Evolutionary conservation across 352 stramenopile genomes (phyloP).

Genomic region (Phytophthora ohioensis): DNA sequence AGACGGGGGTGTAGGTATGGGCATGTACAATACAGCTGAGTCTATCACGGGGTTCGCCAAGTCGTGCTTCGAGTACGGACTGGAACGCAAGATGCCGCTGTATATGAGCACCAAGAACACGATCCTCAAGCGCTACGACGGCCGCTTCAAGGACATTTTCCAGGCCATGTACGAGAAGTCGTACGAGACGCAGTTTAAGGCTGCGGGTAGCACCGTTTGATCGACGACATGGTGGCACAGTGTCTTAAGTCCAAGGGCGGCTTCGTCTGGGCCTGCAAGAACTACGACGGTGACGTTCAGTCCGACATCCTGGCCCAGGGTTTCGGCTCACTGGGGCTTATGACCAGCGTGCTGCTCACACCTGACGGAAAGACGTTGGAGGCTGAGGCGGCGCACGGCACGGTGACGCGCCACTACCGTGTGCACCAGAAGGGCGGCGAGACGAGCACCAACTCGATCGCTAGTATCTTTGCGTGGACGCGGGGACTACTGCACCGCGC

Average conservation of each 20-base stretch:
- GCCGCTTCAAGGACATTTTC: constrained; percentile 92
- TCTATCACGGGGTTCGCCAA: constrained; percentile 74
- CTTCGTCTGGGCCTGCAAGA: constrained; percentile 93
- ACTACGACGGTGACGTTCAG: constrained; percentile 93
- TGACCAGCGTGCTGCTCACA: constrained; percentile 88
- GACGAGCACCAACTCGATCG: constrained; percentile 91
- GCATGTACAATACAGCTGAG: constrained; percentile 92
- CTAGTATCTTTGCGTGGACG: constrained; percentile 91
- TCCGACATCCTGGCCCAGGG: constrained; percentile 91
- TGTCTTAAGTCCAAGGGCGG: constrained; percentile 89
- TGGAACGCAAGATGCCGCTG: constrained; percentile 73
- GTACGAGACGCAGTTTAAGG: constrained; percentile 81
- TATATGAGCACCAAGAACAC: constrained; percentile 94
- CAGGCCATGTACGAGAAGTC: constrained; percentile 85
- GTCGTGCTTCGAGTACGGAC: constrained; percentile 73
- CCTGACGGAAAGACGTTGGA: constrained; percentile 90
- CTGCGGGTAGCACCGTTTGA: constrained; percentile 78
- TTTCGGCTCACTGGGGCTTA: constrained; percentile 89
- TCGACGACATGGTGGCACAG: constrained; percentile 93
- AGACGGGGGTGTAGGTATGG: constrained; percentile 80
- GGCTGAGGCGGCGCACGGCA: constrained; percentile 90
- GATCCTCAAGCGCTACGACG: constrained; percentile 91
- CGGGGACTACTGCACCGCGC: constrained; percentile 82
- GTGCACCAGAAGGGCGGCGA: constrained; percentile 90
- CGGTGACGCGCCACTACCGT: constrained; percentile 90